Evolutionary conservation across 179 eudicot species (phyloP).

Genomic region (Monotropa hypopitys): DNA sequence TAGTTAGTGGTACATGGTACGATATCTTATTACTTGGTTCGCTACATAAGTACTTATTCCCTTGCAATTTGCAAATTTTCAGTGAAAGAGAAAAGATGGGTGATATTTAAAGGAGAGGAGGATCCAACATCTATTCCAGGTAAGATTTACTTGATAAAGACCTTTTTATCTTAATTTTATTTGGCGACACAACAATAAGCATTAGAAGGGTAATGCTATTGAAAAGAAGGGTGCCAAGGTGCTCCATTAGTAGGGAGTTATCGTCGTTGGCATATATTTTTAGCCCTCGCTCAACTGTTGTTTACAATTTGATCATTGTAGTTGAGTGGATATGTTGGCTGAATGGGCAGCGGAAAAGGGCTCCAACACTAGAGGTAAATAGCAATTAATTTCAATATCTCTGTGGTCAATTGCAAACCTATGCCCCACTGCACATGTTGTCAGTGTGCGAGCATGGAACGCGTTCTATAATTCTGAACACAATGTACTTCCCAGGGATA

Average conservation of each 20-base stretch:
- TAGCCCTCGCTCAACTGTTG: conserved; percentile 5
- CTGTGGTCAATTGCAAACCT: neutral
- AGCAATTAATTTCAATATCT: neutral
- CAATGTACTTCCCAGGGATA: neutral
- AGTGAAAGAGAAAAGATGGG: conserved; percentile 97
- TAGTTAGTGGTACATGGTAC: neutral
- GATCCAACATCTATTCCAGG: conserved; percentile 94
- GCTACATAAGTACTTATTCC: neutral
- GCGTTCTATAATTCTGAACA: neutral
- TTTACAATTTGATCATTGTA: conserved; percentile 20
- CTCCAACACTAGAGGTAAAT: conserved; percentile 88
- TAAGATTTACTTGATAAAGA: conserved; percentile 10
- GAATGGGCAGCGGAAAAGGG: conserved; percentile 80
- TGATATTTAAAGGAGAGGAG: conserved; percentile 67
- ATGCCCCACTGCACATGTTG: neutral
- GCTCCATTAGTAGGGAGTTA: neutral
- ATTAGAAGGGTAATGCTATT: neutral
- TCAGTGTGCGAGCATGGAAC: neutral
- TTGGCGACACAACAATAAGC: neutral
- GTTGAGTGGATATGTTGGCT: conserved; percentile 99
- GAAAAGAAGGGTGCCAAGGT: neutral
- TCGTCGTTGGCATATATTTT: neutral
- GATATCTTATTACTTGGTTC: neutral
- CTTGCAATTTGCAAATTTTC: conserved; percentile 10
- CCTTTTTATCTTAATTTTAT: neutral